Conservation (phyloP, 2,329 filamentous ascomycete species). For the Apiospora pterosperma region DNA sequence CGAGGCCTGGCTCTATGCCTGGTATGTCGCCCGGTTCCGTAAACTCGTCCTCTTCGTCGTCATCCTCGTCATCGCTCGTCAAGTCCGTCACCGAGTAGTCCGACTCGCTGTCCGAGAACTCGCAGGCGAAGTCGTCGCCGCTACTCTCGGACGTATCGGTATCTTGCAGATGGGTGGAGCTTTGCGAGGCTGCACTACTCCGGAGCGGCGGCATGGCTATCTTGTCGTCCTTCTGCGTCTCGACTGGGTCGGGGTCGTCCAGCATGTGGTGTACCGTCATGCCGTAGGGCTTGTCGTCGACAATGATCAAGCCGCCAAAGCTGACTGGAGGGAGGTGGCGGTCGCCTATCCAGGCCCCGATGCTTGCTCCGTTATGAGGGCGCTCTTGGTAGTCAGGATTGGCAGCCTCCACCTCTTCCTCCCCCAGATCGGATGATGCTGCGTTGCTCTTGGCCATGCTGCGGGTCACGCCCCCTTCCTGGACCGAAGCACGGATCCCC, state of each 20-base stretch:
- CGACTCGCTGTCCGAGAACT: constrained; percentile 59
- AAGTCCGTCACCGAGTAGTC: constrained; percentile 31
- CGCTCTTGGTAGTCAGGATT: constrained; percentile 77
- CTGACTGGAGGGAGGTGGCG: constrained; percentile 87
- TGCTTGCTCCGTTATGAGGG: constrained; percentile 84
- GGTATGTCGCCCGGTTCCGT: constrained; percentile 71
- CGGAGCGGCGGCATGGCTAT: constrained; percentile 15
- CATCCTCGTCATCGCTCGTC: constrained; percentile 50
- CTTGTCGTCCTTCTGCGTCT: constrained; percentile 9
- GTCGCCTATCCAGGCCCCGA: constrained; percentile 83
- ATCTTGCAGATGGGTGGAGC: constrained; percentile 19
- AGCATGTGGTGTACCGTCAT: constrained; percentile 98
- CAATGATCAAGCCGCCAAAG: constrained; percentile 80
- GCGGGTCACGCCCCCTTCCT: constrained; percentile 38
- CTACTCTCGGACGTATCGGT: constrained; percentile 40
- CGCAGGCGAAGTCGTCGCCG: constrained; percentile 54
- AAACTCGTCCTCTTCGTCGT: constrained; percentile 53
- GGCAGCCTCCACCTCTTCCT: constrained; percentile 40
- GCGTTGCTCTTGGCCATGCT: constrained; percentile 38
- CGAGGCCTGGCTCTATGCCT: constrained; percentile 71
- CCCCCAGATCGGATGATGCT: constrained; percentile 26
- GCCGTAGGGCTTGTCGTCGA: constrained; percentile 81
- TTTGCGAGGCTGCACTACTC: constrained; percentile 21
- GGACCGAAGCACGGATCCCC: constrained; percentile 64
- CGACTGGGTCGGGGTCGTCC: constrained; percentile 56